Conservation (phyloP, 805 yeast species). For the fission yeast (Schizosaccharomyces pombe) region ASM294v3 CU329670.1:1738001-1738500, state of each 20-base stretch:
- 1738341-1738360: constrained; percentile 19
- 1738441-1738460: constrained; percentile 48
- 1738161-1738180: constrained; percentile 43
- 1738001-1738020: constrained; percentile 25
- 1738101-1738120: constrained; percentile 37
- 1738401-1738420: constrained; percentile 23
- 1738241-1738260: constrained; percentile 1
- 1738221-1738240: not conserved
- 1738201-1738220: not conserved
- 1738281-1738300: constrained; percentile 39
- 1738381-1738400: constrained; percentile 26
- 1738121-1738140: constrained; percentile 50
- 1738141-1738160: constrained; percentile 55
- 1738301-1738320: constrained; percentile 55
- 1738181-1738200: constrained; percentile 57
- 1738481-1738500: constrained; percentile 27
- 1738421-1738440: constrained; percentile 46
- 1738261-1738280: constrained; percentile 35
- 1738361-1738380: constrained; percentile 42
- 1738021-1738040: constrained; percentile 30
- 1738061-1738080: constrained; percentile 31
- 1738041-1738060: constrained; percentile 25
- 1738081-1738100: constrained; percentile 37
- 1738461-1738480: constrained; percentile 33
- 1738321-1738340: constrained; percentile 23